A percentile compares a stretch with the other conserved stretches of the same genome.
phyloP scores from a whole-genome alignment of 768 basidiomycete genomes.

The Boletus tomentosulus region DNA sequence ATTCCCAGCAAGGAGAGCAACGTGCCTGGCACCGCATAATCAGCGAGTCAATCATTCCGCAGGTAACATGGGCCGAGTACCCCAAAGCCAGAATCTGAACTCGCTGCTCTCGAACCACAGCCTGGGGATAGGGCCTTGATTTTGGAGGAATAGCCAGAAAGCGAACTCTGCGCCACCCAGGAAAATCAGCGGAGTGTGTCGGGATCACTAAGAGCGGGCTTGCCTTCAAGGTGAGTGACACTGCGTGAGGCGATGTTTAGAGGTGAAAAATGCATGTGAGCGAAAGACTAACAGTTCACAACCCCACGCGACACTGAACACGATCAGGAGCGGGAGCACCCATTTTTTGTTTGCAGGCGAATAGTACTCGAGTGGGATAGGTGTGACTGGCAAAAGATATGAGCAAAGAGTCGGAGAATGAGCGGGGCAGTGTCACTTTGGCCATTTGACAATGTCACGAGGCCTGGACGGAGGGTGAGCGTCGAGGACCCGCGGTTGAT shows the following conservation, averaged over 20 bases:
- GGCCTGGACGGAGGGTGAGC: constrained; percentile 13
- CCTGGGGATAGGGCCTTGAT: constrained; percentile 67
- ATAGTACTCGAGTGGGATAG: constrained; percentile 56
- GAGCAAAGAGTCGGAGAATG: not conserved
- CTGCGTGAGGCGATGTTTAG: constrained; percentile 31
- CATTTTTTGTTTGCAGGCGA: constrained; percentile 39
- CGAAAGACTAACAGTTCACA: constrained; percentile 56
- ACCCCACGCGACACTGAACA: constrained; percentile 71
- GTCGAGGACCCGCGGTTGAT: not conserved
- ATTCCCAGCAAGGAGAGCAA: constrained; percentile 61
- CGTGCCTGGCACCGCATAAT: constrained; percentile 46
- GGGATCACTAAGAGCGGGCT: constrained; percentile 1
- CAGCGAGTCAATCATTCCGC: constrained; percentile 7
- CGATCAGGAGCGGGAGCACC: constrained; percentile 67
- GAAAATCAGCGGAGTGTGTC: constrained; percentile 4
- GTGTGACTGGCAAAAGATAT: constrained; percentile 41
- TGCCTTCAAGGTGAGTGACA: constrained; percentile 80
- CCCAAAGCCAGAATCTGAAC: constrained; percentile 66
- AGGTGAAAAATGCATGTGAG: not conserved
- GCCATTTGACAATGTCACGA: constrained; percentile 8
- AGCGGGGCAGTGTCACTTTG: constrained; percentile 7
- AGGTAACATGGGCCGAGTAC: constrained; percentile 32
- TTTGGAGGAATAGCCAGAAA: constrained; percentile 80
- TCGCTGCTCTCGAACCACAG: constrained; percentile 82
- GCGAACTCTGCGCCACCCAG: constrained; percentile 49